These are phyloP conservation scores for Cryptococcus maquisensis DNA, from an alignment of 1,284 basidiomycete species.

Conservation along the genomic window DNA sequence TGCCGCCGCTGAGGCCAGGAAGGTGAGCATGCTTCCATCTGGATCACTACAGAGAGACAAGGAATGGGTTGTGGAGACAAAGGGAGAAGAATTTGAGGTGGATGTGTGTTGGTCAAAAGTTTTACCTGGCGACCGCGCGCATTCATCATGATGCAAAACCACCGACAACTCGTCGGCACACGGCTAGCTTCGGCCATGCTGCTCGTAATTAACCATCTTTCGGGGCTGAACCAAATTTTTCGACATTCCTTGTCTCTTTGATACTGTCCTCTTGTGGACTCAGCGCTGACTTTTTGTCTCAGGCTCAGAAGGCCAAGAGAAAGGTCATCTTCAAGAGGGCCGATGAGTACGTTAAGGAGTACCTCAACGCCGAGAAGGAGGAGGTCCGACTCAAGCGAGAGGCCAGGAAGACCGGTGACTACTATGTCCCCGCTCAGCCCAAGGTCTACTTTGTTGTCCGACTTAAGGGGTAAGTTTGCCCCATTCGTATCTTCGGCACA, in stretches of 20 bases:
- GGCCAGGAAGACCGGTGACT: conserved; percentile 89
- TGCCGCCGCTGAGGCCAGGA: conserved; percentile 80
- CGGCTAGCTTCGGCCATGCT: conserved; percentile 58
- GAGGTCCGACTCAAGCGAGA: conserved; percentile 92
- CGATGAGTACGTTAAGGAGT: conserved; percentile 97
- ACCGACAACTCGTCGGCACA: conserved; percentile 46
- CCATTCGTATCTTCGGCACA: neutral
- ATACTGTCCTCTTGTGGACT: neutral
- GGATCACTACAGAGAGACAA: neutral
- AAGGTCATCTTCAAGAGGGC: conserved; percentile 99
- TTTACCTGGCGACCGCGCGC: neutral
- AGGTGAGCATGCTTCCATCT: conserved; percentile 61
- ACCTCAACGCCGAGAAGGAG: conserved; percentile 86
- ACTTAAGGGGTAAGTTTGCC: conserved; percentile 81
- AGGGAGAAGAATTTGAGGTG: neutral
- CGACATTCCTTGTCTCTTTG: conserved; percentile 8
- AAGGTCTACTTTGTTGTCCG: conserved; percentile 98
- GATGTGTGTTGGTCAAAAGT: neutral
- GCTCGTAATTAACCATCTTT: conserved; percentile 94
- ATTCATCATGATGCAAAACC: conserved; percentile 72
- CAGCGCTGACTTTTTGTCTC: conserved; percentile 16
- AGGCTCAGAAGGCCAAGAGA: conserved; percentile 88
- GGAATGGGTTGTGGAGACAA: neutral
- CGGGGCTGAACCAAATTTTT: conserved; percentile 67
- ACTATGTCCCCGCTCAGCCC: conserved; percentile 93